Conservation (phyloP, 2,329 filamentous ascomycete genomes). For the Aspergillus transmontanensis region DNA sequence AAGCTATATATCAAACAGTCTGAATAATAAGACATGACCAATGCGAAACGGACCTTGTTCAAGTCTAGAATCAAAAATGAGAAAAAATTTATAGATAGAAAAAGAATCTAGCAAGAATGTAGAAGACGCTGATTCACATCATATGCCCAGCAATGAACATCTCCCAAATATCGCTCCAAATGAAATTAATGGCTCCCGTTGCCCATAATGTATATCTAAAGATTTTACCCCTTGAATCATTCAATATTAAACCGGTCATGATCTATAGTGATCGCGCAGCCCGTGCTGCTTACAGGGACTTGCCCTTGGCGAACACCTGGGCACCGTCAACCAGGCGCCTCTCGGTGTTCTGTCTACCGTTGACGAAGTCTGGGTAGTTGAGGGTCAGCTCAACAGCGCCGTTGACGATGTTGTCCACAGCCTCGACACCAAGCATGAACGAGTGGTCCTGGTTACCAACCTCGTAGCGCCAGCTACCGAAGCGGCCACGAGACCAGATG, state of each 20-base stretch:
- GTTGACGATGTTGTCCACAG: conserved; percentile 85
- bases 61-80: conserved; percentile 6
- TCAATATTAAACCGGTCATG: conserved; percentile 23
- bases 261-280: conserved; percentile 13
- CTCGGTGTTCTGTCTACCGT: conserved; percentile 66
- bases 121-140: conserved; percentile 18
- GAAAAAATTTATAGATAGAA: conserved; percentile 7
- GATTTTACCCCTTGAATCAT: conserved; percentile 22
- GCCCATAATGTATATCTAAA: conserved; percentile 23
- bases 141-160: conserved; percentile 35
- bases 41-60: not conserved
- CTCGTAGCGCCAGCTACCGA: conserved; percentile 98
- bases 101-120: conserved; percentile 13
- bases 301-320: conserved; percentile 57
- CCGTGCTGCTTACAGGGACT: conserved; percentile 31
- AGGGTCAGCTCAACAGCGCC: conserved; percentile 89
- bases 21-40: not conserved
- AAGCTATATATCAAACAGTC: conserved; percentile 2
- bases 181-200: conserved; percentile 19
- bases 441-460: conserved; percentile 96
- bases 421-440: conserved; percentile 96
- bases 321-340: conserved; percentile 64
- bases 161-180: conserved; percentile 38
- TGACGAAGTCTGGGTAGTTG: conserved; percentile 97
- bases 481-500: conserved; percentile 94